These are phyloP conservation scores for Cyclospora cayetanensis DNA, from an alignment of 169 alveolate species.

Conservation along the genomic window DNA sequence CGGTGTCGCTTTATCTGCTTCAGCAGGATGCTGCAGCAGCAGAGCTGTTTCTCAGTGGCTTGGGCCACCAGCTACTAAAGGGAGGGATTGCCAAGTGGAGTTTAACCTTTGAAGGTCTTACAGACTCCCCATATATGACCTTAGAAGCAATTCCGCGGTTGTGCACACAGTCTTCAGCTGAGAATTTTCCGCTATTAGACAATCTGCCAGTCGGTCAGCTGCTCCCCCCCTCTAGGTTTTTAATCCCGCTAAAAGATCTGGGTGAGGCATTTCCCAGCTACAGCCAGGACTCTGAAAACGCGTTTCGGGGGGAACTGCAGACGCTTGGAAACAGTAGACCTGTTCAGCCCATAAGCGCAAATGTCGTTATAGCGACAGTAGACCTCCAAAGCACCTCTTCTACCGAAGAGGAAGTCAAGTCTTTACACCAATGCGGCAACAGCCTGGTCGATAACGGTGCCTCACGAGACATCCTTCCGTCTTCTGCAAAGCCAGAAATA, in stretches of 20 bases:
- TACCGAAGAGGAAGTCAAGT: no score
- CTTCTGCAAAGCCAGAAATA: no score
- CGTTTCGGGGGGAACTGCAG: no score
- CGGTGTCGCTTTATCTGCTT: conserved; percentile 8
- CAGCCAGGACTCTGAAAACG: no score
- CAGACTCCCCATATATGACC: not conserved
- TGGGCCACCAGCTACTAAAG: conserved; percentile 3
- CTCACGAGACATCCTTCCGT: no score
- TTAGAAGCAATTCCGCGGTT: not conserved
- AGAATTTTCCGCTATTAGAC: not conserved
- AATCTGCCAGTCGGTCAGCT: not conserved
- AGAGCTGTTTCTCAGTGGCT: not conserved
- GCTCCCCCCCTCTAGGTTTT: not conserved
- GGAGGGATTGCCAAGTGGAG: conserved; percentile 1
- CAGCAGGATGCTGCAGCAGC: conserved; percentile 21
- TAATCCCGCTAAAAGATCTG: no score
- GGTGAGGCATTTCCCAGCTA: no score
- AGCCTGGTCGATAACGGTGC: conserved; percentile 1
- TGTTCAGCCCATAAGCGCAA: no score
- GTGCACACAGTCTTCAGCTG: not conserved
- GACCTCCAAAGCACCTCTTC: no score
- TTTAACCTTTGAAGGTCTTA: not conserved
- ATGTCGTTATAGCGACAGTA: no score
- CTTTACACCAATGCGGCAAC: no score
- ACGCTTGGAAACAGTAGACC: no score